Base-by-base conservation (phyloP, 2,329 filamentous ascomycete species). In the Corinectria fuckeliana region DNA sequence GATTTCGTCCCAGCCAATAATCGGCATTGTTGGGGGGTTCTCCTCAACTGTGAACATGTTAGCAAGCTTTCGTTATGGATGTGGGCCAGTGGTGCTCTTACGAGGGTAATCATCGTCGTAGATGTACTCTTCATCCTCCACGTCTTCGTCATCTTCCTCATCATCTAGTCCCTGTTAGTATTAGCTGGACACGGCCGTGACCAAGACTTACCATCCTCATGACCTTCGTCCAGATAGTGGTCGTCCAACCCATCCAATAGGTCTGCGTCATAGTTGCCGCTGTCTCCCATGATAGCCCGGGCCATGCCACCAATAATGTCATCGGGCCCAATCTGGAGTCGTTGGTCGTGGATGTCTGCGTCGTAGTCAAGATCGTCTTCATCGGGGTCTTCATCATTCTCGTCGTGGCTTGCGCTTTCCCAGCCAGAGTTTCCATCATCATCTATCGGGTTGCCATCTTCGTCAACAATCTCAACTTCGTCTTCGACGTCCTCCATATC, bases 81-180 rank as follows among this genome's bases (percentile, higher is more conserved):
- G 16, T 10, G 21, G 45, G 25, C 26, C 44, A 56, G 28, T 54
- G 14, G 2, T 20, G 23, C 25, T 80, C 82, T 76, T 79, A 86
- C 84, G 78, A 58, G 83, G 80, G 74, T 84, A 86, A 28, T 82
- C 82, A 21, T 85, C 84, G 60, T 87, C 85, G 61, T 86, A 88
- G 58, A 85, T 79, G 68, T 87, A 87, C 54, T 88, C 84, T 18
- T 87, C 85, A 50, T 92, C 90, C 42, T 88, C 88, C 66, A 90
- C 84, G 41, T 89, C 88, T 38, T 91, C 89, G 16, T 91, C 88
- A 45, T 92, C 91, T 4, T 86, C 84, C 5, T 85, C 83, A 38
- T 81, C 80, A 50, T 81, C 75, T 76, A 56, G 42, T n/a, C 6
- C 7, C 42, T 11, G 48, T 66, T 50, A 66, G 48, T 11, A 55